Evolutionary conservation across 495 filamentous ascomycete species (phyloP).

Genomic region (Penicillium simplicissimum): DNA sequence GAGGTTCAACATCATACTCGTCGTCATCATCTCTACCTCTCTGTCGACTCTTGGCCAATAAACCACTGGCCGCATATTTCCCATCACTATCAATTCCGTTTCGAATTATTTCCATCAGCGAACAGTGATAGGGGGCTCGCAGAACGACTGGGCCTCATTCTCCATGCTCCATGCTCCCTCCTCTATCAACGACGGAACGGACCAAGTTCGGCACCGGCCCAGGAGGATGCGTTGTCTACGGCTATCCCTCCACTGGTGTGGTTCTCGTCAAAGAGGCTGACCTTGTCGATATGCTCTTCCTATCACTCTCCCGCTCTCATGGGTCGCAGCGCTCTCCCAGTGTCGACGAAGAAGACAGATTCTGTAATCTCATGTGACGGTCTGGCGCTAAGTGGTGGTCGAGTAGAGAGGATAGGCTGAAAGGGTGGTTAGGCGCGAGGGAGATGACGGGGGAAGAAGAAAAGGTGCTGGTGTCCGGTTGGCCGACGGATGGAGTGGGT

Average conservation of each 20-base stretch:
- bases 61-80: neutral
- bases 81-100: neutral
- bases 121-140: neutral
- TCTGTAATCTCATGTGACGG: constrained; percentile 8
- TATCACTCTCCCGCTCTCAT: neutral
- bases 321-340: neutral
- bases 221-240: constrained; percentile 17
- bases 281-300: constrained; percentile 8
- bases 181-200: constrained; percentile 8
- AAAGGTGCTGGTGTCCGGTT: constrained; percentile 2
- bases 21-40: constrained; percentile 7
- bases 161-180: neutral
- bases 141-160: neutral
- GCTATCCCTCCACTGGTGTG: constrained; percentile 17
- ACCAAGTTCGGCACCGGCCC: neutral
- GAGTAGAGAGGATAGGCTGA: constrained; percentile 4
- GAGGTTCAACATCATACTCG: neutral
- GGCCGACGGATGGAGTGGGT: constrained; percentile 10
- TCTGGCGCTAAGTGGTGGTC: constrained; percentile 3
- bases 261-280: constrained; percentile 9
- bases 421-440: neutral
- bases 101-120: neutral
- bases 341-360: constrained; percentile 10
- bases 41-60: neutral
- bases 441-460: constrained; percentile 8